phyloP scores from a whole-genome alignment of 768 basidiomycete species.

The Phylloporus arenicola region DNA sequence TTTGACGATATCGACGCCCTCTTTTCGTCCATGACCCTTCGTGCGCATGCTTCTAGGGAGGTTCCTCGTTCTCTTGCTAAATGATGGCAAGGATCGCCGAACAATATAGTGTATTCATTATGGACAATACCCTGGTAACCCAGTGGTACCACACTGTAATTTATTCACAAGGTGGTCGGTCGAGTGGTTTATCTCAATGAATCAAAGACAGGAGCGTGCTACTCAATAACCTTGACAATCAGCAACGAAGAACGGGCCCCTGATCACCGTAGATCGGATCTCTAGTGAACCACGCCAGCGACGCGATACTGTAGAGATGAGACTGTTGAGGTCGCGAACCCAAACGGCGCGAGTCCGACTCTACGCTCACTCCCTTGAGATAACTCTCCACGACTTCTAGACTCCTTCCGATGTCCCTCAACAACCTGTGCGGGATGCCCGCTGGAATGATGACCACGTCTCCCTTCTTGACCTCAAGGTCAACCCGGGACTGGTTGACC shows the following conservation, averaged over 20 bases:
- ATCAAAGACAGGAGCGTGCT: not conserved
- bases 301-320: not conserved
- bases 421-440: slow-evolving; percentile 35
- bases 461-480: slow-evolving; percentile 29
- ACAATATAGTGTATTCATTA: too few species aligned
- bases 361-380: slow-evolving; percentile 33
- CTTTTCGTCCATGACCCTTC: not conserved
- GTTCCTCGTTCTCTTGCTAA: not conserved
- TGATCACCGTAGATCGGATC: slow-evolving; percentile 39
- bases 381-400: slow-evolving; percentile 42
- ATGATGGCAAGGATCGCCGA: not conserved
- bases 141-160: too few species aligned
- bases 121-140: too few species aligned
- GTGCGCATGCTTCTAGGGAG: not conserved
- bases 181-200: not conserved
- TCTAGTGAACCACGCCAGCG: slow-evolving; percentile 33
- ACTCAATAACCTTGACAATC: not conserved
- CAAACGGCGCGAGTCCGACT: slow-evolving; percentile 21
- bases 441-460: slow-evolving; percentile 40
- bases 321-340: slow-evolving; percentile 1
- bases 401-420: slow-evolving; percentile 24
- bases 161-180: not conserved
- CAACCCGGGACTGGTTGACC: slow-evolving; percentile 29
- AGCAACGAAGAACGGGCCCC: slow-evolving; percentile 29
- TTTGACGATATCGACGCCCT: not conserved